phyloP scores from a whole-genome alignment of 2,329 filamentous ascomycete species.

The Hortaea sp. region DNA sequence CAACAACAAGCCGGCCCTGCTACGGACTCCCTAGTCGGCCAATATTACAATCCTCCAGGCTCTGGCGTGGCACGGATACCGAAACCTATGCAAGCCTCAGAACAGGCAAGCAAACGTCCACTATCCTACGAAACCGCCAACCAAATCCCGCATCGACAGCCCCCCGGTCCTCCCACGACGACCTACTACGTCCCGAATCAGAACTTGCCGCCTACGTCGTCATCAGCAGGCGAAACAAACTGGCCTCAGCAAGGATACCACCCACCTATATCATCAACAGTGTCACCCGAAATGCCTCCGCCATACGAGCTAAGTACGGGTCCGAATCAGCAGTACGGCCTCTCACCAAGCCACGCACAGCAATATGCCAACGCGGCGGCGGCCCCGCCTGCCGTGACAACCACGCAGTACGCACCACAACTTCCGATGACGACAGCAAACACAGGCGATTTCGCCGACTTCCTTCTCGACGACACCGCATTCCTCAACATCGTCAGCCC shows the following conservation, averaged over 20 bases:
- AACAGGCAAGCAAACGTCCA: constrained; percentile 2
- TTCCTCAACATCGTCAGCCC: background rate
- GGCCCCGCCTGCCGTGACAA: background rate
- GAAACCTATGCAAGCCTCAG: background rate
- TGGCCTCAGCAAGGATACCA: background rate
- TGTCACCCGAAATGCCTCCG: background rate
- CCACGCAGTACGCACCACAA: background rate
- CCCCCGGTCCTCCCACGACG: constrained; percentile 3
- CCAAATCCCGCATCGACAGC: constrained; percentile 1
- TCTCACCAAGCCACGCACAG: background rate
- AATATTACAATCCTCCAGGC: background rate
- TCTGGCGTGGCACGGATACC: background rate
- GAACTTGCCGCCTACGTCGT: background rate
- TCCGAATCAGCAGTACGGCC: background rate
- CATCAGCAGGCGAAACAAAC: background rate
- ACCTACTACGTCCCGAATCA: background rate
- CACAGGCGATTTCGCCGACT: background rate
- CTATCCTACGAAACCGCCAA: constrained; percentile 4
- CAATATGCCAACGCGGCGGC: background rate
- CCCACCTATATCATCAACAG: background rate
- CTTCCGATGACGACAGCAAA: background rate
- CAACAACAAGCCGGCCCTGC: background rate
- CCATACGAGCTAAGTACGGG: background rate
- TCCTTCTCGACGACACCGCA: background rate
- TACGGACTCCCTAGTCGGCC: background rate